A percentile compares a stretch with the other conserved stretches of the same genome.
Evolutionary conservation across 2,329 filamentous ascomycete genomes (phyloP).

Genomic region (Coleophoma crateriformis): DNA sequence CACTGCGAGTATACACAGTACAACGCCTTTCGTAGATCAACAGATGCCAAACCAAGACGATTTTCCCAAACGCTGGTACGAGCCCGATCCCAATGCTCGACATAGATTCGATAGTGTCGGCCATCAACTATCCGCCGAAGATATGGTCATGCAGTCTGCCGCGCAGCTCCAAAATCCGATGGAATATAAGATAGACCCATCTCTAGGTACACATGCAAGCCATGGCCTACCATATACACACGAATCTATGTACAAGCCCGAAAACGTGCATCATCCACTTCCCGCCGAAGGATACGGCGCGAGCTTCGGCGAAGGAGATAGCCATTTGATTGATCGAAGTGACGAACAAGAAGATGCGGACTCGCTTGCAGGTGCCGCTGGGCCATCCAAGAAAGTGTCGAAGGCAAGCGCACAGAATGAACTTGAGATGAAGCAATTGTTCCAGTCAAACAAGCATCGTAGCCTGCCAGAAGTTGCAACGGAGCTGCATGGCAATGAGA

Average conservation of each 20-base stretch:
- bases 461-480: slow-evolving; percentile 65
- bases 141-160: slow-evolving; percentile 53
- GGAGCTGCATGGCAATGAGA: slow-evolving; percentile 73
- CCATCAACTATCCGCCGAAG: slow-evolving; percentile 46
- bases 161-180: slow-evolving; percentile 48
- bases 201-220: slow-evolving; percentile 41
- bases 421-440: slow-evolving; percentile 72
- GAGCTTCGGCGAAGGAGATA: slow-evolving; percentile 53
- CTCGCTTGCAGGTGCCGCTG: slow-evolving; percentile 37
- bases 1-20: slow-evolving; percentile 38
- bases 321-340: slow-evolving; percentile 49
- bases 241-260: slow-evolving; percentile 30
- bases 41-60: slow-evolving; percentile 19
- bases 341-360: slow-evolving; percentile 55
- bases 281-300: slow-evolving; percentile 46
- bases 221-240: slow-evolving; percentile 37
- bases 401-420: slow-evolving; percentile 75
- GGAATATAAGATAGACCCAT: slow-evolving; percentile 42
- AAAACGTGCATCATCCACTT: slow-evolving; percentile 41
- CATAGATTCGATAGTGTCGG: slow-evolving; percentile 21
- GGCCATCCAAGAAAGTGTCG: slow-evolving; percentile 49
- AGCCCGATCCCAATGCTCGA: slow-evolving; percentile 20
- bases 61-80: slow-evolving; percentile 26
- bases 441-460: slow-evolving; percentile 62
- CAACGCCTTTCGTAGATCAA: slow-evolving; percentile 23